Base-by-base conservation (phyloP, 495 filamentous ascomycete genomes). In the Aspergillus ostianus region DNA sequence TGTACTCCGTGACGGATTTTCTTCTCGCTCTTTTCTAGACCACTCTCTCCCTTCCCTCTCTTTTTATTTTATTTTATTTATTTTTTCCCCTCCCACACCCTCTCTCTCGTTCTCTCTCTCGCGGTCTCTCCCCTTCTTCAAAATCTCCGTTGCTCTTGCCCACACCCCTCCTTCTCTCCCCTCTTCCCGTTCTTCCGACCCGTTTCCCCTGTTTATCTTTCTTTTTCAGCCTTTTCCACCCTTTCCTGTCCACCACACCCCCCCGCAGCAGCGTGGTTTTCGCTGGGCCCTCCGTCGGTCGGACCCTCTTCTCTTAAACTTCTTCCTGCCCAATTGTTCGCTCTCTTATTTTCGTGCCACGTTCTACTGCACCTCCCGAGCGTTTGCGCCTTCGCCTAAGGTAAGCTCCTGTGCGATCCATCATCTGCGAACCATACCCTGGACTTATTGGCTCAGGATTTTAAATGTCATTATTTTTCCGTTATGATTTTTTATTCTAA, bases 321-420 rank as follows among this genome's bases (percentile, higher is more conserved):
- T 56, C 53, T 62, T 59, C 59, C 59, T 64, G 56, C 59, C 65
- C 61, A 64, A 67, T 64, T 64, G 64, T 67, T 64, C 59, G 54
- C 56, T 47, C 57, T 58, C 59, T 60, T 51, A 46, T 52, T 67
- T 59, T 67, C 63, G 66, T 70, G 66, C 68, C 68, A 70, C 68
- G 68, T 70, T 70, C 62, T 64, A 57, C 61, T 60, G 66, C 63
- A 49, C 61, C 58, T 59, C 57, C 59, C 51, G 58, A 62, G 60
- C 63, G 67, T 66, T 66, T 62, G 60, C 58, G 59, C 66, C 56
- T 55, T 60, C 30, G 57, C 61, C 52, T 59, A 57, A 62, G 62
- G 65, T 67, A 67, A 63, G 47, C 59, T 56, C 50, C 55, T 57
- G 59, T 47, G 48, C 58, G 55, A 61, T 62, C 54, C 58, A 54